phyloP scores from a whole-genome alignment of 2,329 filamentous ascomycete genomes.

The Penicillium sp. region DNA sequence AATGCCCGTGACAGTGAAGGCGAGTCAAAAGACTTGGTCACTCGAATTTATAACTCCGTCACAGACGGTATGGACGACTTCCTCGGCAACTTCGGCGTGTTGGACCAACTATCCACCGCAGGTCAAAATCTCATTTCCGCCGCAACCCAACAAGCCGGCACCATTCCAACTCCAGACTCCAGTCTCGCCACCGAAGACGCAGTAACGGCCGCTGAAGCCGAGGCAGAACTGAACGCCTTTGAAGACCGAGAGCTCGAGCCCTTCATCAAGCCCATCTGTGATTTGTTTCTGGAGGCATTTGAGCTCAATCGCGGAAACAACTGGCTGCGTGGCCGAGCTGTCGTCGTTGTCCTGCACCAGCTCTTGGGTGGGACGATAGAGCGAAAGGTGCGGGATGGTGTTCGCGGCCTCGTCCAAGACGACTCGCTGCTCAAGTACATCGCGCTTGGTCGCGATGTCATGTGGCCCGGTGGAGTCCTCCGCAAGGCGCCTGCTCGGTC shows the following conservation, averaged over 20 bases:
- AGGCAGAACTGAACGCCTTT: conserved; percentile 91
- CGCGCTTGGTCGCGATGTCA: conserved; percentile 67
- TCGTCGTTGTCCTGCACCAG: conserved; percentile 95
- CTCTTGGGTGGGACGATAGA: conserved; percentile 95
- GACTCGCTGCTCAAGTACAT: conserved; percentile 78
- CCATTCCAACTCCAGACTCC: conserved; percentile 47
- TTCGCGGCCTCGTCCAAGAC: conserved; percentile 72
- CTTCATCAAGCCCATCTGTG: conserved; percentile 97
- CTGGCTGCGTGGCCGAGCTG: conserved; percentile 92
- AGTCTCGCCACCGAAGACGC: conserved; percentile 50
- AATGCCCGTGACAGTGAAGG: conserved; percentile 57
- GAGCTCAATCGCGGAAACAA: conserved; percentile 94
- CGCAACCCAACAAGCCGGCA: conserved; percentile 55
- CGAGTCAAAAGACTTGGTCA: conserved; percentile 80
- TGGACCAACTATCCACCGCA: conserved; percentile 90
- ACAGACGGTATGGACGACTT: conserved; percentile 98
- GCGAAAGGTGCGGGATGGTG: conserved; percentile 86
- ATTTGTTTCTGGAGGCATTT: conserved; percentile 94
- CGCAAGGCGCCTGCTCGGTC: conserved; percentile 59
- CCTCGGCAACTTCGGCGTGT: conserved; percentile 88
- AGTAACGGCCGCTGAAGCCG: conserved; percentile 70
- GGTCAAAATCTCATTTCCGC: conserved; percentile 75
- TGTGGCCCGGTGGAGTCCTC: conserved; percentile 70
- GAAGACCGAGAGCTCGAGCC: conserved; percentile 87
- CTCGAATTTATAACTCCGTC: conserved; percentile 92